phyloP scores from a whole-genome alignment of 495 filamentous ascomycete species.

The Penicillium riverlandense region DNA sequence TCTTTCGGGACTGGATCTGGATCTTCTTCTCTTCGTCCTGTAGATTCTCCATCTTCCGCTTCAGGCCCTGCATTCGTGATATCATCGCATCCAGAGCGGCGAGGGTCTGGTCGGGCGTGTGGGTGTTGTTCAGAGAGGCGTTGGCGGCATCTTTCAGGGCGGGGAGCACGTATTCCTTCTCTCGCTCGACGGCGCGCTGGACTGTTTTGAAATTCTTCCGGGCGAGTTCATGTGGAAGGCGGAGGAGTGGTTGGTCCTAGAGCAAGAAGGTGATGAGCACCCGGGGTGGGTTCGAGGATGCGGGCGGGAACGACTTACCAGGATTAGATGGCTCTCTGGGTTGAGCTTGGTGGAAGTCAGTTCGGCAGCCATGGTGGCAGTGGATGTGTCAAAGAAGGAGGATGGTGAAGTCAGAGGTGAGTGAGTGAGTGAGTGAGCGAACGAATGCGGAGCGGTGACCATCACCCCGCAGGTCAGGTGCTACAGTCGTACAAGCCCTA shows the following conservation, averaged over 20 bases:
- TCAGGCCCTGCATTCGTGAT: slow-evolving; percentile 70
- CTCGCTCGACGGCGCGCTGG: slow-evolving; percentile 74
- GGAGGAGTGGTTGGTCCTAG: slow-evolving; percentile 92
- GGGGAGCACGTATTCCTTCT: slow-evolving; percentile 60
- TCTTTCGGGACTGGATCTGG: slow-evolving; percentile 63
- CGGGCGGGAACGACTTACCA: slow-evolving; percentile 38
- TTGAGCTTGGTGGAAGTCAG: slow-evolving; percentile 62
- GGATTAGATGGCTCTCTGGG: slow-evolving; percentile 62
- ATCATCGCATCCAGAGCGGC: slow-evolving; percentile 79
- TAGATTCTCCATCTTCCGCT: slow-evolving; percentile 73
- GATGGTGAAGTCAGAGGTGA: slow-evolving; percentile 12
- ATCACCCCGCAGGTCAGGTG: slow-evolving; percentile 2
- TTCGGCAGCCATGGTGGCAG: slow-evolving; percentile 38
- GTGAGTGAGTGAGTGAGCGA: slow-evolving; percentile 1
- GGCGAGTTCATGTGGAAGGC: slow-evolving; percentile 81
- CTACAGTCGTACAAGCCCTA: slow-evolving; percentile 4
- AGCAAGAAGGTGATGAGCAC: slow-evolving; percentile 6
- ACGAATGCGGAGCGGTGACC: slow-evolving; percentile 14
- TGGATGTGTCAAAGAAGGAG: neutral
- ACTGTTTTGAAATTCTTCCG: slow-evolving; percentile 89
- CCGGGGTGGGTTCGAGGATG: slow-evolving; percentile 2
- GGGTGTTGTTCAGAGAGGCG: slow-evolving; percentile 51
- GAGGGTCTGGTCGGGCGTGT: slow-evolving; percentile 61
- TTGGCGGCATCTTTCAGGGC: slow-evolving; percentile 63
- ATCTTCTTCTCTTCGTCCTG: slow-evolving; percentile 71